Conservation (phyloP, 2,329 filamentous ascomycete species). For the Paecilomyces dactylethromorphus region DNA sequence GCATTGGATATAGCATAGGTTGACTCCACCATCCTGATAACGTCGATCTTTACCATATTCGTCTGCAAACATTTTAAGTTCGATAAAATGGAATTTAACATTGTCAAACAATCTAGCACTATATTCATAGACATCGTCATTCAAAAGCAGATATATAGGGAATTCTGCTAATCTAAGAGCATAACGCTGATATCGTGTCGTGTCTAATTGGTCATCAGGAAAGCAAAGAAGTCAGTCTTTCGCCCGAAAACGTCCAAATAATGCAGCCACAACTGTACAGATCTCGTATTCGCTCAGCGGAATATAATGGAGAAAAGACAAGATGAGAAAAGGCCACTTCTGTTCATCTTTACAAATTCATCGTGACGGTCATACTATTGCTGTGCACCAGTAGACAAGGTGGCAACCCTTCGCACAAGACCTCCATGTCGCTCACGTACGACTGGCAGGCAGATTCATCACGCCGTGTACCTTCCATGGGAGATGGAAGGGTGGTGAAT, state of each 20-base stretch:
- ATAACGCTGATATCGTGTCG: neutral
- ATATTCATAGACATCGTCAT: neutral
- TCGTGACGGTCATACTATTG: conserved; percentile 80
- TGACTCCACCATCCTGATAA: no score
- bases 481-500: conserved; percentile 77
- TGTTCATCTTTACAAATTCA: conserved; percentile 29
- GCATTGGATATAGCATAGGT: no score
- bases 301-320: neutral
- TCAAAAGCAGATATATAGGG: neutral
- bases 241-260: neutral
- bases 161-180: neutral
- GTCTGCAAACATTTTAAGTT: neutral
- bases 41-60: neutral
- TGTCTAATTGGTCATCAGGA: neutral
- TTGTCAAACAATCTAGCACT: neutral
- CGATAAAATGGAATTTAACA: neutral
- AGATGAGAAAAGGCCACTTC: neutral
- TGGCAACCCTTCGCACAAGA: conserved; percentile 69
- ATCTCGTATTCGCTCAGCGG: neutral
- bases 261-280: neutral
- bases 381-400: conserved; percentile 74
- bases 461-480: conserved; percentile 66
- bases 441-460: conserved; percentile 64
- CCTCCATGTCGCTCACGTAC: conserved; percentile 72
- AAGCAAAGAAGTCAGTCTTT: neutral